Percentiles rank a stretch among this genome's conserved stretches.
Conservation (phyloP, 176 grass and related monocot genomes). For the Oryza meridionalis region DNA sequence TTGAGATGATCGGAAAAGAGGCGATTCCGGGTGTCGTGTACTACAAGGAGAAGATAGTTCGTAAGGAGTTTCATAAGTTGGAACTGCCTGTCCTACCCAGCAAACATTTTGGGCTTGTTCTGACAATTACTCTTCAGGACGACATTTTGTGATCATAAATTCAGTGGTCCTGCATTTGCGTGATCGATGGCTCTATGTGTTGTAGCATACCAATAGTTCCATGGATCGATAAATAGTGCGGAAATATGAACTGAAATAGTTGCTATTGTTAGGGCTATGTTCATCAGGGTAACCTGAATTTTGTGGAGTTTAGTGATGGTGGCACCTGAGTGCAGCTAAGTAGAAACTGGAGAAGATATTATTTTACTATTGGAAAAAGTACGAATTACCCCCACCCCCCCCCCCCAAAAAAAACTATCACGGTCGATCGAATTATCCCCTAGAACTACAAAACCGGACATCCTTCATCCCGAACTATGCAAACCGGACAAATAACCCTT, state of each 20-base stretch:
- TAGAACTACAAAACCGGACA: too few relatives aligned
- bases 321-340: neutral
- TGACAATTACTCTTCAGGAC: conserved; percentile 40
- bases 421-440: too few relatives aligned
- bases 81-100: conserved; percentile 78
- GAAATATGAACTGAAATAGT: neutral
- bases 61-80: conserved; percentile 45
- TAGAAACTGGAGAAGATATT: neutral
- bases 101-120: conserved; percentile 82
- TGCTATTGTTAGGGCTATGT: neutral
- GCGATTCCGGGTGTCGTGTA: conserved; percentile 65
- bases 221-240: neutral
- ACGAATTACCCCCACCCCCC: too few relatives aligned
- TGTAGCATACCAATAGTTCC: neutral
- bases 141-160: conserved; percentile 8
- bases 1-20: conserved; percentile 88
- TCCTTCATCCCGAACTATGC: too few relatives aligned
- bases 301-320: neutral
- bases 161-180: neutral
- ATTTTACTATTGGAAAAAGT: too few relatives aligned
- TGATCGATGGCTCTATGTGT: neutral
- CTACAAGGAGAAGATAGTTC: conserved; percentile 72
- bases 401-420: too few relatives aligned
- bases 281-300: neutral
- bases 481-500: too few relatives aligned